A percentile compares a stretch with the other conserved stretches of the same genome.
Evolutionary conservation across 1,284 basidiomycete species (phyloP).

Genomic region (Xerocomus amazonicus): DNA sequence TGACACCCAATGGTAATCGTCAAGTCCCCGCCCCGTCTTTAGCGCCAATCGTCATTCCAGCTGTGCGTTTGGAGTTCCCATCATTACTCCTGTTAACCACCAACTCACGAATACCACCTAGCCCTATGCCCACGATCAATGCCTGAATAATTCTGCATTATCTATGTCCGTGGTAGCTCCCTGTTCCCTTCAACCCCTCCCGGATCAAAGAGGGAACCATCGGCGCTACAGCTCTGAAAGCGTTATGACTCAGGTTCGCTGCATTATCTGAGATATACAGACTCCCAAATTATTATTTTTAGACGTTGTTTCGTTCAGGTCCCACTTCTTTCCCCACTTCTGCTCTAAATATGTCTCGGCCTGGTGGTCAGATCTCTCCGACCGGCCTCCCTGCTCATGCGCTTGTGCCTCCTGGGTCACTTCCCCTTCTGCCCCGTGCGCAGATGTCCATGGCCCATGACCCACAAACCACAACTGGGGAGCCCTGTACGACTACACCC

Average conservation of each 20-base stretch:
- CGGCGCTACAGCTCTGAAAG: conserved; percentile 20
- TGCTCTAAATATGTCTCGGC: conserved; percentile 13
- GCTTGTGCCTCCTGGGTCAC: no score
- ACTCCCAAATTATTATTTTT: conserved; percentile 2
- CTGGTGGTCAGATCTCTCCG: conserved; percentile 6
- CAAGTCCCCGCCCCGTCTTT: background rate
- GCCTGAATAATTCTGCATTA: conserved; percentile 3
- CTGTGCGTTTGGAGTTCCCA: conserved; percentile 9
- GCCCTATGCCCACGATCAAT: conserved; percentile 8
- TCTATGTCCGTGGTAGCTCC: conserved; percentile 7
- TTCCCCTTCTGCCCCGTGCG: conserved; percentile 5
- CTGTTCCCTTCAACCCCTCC: conserved; percentile 1
- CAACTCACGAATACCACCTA: conserved; percentile 1
- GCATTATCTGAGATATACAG: background rate
- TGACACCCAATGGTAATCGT: background rate
- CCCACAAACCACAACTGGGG: background rate
- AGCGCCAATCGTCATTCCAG: conserved; percentile 8
- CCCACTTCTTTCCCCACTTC: conserved; percentile 23
- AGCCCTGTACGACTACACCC: no score
- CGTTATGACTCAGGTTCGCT: conserved; percentile 19
- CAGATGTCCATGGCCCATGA: conserved; percentile 4
- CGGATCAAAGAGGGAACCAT: conserved; percentile 4
- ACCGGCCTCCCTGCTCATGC: conserved; percentile 13
- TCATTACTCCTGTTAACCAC: background rate
- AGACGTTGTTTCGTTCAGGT: conserved; percentile 15